Evolutionary conservation across 768 basidiomycete species (phyloP).

Genomic region (Naematelia encephala): DNA sequence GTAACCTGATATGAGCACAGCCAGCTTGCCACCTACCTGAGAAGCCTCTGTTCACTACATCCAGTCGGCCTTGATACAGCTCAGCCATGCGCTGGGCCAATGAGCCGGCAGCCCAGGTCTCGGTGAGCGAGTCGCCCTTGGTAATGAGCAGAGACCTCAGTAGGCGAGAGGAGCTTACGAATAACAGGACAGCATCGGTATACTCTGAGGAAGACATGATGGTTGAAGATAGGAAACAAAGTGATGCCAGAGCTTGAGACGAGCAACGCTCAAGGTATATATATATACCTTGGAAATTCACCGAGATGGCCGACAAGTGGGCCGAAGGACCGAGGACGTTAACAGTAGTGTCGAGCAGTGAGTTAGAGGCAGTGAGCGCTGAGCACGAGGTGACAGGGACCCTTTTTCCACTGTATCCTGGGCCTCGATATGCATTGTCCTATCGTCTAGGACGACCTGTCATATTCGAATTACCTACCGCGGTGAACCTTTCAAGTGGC

Average conservation of each 20-base stretch:
- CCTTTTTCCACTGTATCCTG: neutral
- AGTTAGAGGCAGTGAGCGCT: too few species aligned
- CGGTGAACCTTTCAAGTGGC: too few species aligned
- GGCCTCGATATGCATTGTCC: neutral
- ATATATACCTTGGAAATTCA: neutral
- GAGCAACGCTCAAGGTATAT: neutral
- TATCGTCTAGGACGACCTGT: too few species aligned
- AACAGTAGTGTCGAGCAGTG: too few species aligned
- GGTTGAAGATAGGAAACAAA: neutral
- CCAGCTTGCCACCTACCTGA: conserved; percentile 14
- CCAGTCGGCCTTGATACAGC: conserved; percentile 72
- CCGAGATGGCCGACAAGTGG: neutral
- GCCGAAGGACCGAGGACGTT: too few species aligned
- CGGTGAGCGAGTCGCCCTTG: conserved; percentile 48
- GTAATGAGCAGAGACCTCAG: neutral
- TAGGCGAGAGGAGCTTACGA: conserved; percentile 23
- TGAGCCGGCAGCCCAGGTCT: conserved; percentile 52
- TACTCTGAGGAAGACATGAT: conserved; percentile 28
- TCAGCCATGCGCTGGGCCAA: conserved; percentile 70
- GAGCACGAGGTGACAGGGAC: too few species aligned
- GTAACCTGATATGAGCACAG: conserved; percentile 53
- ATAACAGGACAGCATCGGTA: conserved; percentile 44
- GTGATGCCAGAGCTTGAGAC: neutral
- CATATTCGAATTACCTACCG: too few species aligned
- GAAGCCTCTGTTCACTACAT: conserved; percentile 80